phyloP scores from a whole-genome alignment of 257 asterid species.

The Craterostigma plantagineum region DNA sequence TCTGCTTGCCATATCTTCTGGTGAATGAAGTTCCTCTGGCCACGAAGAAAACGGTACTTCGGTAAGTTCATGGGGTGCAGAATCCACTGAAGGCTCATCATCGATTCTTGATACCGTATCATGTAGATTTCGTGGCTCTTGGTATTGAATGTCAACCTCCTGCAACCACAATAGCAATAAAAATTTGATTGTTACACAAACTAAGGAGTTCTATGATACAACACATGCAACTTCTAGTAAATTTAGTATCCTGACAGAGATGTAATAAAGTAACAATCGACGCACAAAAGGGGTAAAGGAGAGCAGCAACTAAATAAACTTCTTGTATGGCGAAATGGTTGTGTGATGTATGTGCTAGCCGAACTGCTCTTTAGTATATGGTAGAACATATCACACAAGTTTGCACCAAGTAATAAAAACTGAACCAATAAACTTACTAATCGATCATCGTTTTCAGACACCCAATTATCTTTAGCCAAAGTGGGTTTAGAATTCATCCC shows the following conservation, averaged over 20 bases:
- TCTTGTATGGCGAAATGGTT: too few relatives aligned
- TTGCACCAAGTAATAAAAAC: background rate
- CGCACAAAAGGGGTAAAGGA: too few relatives aligned
- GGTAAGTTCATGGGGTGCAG: conserved; percentile 16
- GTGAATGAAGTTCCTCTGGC: conserved; percentile 16
- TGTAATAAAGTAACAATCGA: too few relatives aligned
- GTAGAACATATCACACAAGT: too few relatives aligned
- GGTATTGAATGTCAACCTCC: conserved; percentile 18
- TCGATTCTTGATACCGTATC: conserved; percentile 14
- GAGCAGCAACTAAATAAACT: too few relatives aligned
- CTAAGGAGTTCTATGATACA: background rate
- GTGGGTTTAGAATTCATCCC: conserved; percentile 25
- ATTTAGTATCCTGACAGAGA: too few relatives aligned
- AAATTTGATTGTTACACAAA: background rate
- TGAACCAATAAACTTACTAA: conserved; percentile 14
- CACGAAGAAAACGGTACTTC: conserved; percentile 16
- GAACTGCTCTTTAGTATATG: too few relatives aligned
- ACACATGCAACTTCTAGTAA: background rate
- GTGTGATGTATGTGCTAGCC: too few relatives aligned
- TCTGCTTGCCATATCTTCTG: conserved; percentile 14
- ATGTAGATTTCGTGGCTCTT: conserved; percentile 11
- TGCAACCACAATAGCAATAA: conserved; percentile 8
- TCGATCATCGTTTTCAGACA: conserved; percentile 25
- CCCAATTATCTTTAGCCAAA: conserved; percentile 30
- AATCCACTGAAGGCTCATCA: conserved; percentile 29